Evolutionary conservation across 1,139 yeast genomes (phyloP).

Genomic region (Pichia sp.): DNA sequence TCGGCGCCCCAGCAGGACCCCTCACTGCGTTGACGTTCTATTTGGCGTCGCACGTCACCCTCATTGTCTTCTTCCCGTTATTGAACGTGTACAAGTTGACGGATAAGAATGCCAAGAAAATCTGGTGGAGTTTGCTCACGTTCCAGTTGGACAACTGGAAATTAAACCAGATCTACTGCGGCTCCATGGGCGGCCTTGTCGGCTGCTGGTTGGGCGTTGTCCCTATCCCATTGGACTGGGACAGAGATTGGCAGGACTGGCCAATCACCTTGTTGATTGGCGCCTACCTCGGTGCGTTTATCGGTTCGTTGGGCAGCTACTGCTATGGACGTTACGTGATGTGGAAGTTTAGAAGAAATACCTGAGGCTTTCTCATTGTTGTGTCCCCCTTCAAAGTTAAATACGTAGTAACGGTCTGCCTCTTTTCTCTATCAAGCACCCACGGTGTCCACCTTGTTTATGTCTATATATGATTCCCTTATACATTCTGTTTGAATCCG

Average conservation of each 20-base stretch:
- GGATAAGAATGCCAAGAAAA: slow-evolving; percentile 23
- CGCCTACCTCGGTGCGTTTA: slow-evolving; percentile 63
- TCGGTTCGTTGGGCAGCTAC: slow-evolving; percentile 41
- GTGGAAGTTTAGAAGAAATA: slow-evolving; percentile 9
- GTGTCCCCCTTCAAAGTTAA: no score
- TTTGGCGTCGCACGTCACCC: slow-evolving; percentile 61
- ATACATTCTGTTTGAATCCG: not conserved
- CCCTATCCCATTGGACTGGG: slow-evolving; percentile 97
- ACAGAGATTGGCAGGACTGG: slow-evolving; percentile 95
- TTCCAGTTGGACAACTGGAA: slow-evolving; percentile 30
- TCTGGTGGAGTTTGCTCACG: slow-evolving; percentile 32
- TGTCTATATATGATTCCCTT: not conserved
- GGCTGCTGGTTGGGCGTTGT: slow-evolving; percentile 94
- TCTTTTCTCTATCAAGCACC: no score
- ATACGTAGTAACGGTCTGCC: not conserved
- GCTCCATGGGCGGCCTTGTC: slow-evolving; percentile 49
- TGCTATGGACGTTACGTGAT: slow-evolving; percentile 38
- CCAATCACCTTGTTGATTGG: slow-evolving; percentile 91
- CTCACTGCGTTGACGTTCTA: slow-evolving; percentile 56
- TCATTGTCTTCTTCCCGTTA: slow-evolving; percentile 61
- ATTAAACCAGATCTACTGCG: slow-evolving; percentile 39
- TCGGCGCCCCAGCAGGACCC: slow-evolving; percentile 80
- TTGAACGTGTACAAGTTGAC: slow-evolving; percentile 45
- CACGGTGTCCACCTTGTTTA: no score
- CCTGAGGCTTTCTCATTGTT: no score